Base-by-base conservation (phyloP, 2,329 filamentous ascomycete species). In the Sporothrix variecibatus region DNA sequence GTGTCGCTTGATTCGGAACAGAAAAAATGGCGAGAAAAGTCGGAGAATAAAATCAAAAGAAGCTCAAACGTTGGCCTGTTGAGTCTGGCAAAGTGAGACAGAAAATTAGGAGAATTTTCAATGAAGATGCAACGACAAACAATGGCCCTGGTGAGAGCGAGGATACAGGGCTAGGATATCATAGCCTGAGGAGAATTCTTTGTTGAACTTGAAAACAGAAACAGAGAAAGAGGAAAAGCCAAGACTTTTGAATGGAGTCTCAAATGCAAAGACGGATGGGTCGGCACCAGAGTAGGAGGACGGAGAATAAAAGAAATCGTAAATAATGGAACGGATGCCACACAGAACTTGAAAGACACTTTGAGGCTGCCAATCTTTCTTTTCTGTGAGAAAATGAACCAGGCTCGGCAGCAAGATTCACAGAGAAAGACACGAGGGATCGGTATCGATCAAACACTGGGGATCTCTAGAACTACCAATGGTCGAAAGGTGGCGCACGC, bases 381-480 rank as follows among this genome's bases (percentile, higher is more conserved):
- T n/a, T 7, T 65, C 34, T 26, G 20, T 8, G n/a, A 23, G n/a
- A 31, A 23, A 43, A 26, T n/a, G 20, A 43, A 60, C 51, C 49
- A 60, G 68, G 68, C 68, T 60, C 31, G 46, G 67, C 67, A 71
- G 31, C 31, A 7, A 60, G 38, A 56, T 53, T 31, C 4, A 53
- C 6, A 31, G 20, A 1, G 31, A 31, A 31, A 60, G 34, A 46
- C 28, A 43, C 28, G 23, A 71, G 51, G 9, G 68, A 71, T 71
- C 68, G n/a, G 34, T 65, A 60, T 46, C 49, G 68, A 71, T 71
- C 68, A 71, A 60, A 71, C 68, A n/a, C 7, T 12, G 31, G 60
- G n/a, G 49, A 46, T 46, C 34, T 4, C 4, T 43, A 53, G 34
- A 34, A n/a, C 58, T 28, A n/a, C 17, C 31, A n/a, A 62, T 17